Conservation (phyloP, 1,284 basidiomycete genomes). For the Stereum hirsutum region DNA sequence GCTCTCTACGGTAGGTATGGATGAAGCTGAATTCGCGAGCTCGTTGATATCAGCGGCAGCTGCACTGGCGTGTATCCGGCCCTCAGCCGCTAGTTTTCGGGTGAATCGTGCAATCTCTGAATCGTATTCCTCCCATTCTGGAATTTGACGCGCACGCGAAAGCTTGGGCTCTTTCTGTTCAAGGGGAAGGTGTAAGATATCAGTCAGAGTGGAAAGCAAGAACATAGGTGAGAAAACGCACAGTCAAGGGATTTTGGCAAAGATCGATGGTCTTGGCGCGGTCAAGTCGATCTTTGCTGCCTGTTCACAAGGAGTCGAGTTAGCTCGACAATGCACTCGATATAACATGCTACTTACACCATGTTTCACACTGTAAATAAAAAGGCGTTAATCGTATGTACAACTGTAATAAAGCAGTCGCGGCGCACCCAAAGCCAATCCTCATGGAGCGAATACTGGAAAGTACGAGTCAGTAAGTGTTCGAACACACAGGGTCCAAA, state of each 20-base stretch:
- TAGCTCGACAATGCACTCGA: constrained; percentile 11
- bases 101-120: constrained; percentile 69
- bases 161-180: constrained; percentile 92
- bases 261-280: constrained; percentile 87
- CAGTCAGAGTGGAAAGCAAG: no score
- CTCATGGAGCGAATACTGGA: constrained; percentile 74
- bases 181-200: background rate
- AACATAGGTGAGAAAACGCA: constrained; percentile 26
- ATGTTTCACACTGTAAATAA: constrained; percentile 64
- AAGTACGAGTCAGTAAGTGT: constrained; percentile 3
- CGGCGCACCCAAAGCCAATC: constrained; percentile 88
- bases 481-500: background rate
- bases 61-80: constrained; percentile 54
- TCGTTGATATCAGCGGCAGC: constrained; percentile 67
- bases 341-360: constrained; percentile 49
- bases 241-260: constrained; percentile 88
- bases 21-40: constrained; percentile 41
- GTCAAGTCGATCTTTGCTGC: constrained; percentile 73
- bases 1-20: background rate
- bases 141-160: constrained; percentile 86
- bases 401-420: background rate
- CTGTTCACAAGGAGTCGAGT: constrained; percentile 20
- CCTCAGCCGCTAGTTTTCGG: constrained; percentile 53
- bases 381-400: background rate
- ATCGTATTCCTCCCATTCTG: constrained; percentile 96